Percentiles rank a stretch among this genome's conserved stretches.
Evolutionary conservation across 2,329 filamentous ascomycete species (phyloP).

Genomic region (Xylaria sp.): DNA sequence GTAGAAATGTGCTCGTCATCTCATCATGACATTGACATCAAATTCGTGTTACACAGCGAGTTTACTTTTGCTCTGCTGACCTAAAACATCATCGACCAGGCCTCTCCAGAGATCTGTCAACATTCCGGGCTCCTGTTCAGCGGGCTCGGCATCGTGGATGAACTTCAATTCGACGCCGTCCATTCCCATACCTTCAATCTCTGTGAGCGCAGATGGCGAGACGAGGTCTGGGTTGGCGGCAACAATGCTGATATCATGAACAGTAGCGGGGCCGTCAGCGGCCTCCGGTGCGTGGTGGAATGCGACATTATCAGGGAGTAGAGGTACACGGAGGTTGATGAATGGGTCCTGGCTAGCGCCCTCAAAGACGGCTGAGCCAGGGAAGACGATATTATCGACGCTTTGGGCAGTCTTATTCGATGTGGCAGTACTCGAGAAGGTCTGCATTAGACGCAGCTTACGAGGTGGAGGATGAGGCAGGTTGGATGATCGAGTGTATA

Average conservation of each 20-base stretch:
- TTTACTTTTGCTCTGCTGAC: constrained; percentile 45
- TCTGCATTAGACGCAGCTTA: constrained; percentile 70
- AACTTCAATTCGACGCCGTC: constrained; percentile 68
- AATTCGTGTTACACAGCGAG: constrained; percentile 43
- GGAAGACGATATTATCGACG: constrained; percentile 67
- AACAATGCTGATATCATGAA: constrained; percentile 64
- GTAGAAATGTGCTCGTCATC: constrained; percentile 27
- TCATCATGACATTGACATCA: constrained; percentile 25
- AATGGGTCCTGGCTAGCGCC: constrained; percentile 49
- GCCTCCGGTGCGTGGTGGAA: constrained; percentile 58
- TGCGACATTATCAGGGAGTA: constrained; percentile 69
- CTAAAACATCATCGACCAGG: constrained; percentile 60
- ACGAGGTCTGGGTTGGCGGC: constrained; percentile 66
- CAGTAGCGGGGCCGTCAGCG: constrained; percentile 55
- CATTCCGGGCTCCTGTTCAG: constrained; percentile 57
- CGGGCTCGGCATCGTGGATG: constrained; percentile 53
- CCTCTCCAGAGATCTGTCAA: constrained; percentile 67
- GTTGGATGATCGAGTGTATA: constrained; percentile 52
- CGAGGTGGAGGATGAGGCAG: constrained; percentile 53
- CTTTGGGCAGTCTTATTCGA: constrained; percentile 51
- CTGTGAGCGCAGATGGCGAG: constrained; percentile 63
- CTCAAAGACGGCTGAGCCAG: constrained; percentile 54
- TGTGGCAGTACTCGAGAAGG: constrained; percentile 62
- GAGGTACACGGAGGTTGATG: constrained; percentile 64
- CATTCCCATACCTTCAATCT: constrained; percentile 68